phyloP scores from a whole-genome alignment of 192 early-diverging fungal genomes.

The Coemansia sp. region DNA sequence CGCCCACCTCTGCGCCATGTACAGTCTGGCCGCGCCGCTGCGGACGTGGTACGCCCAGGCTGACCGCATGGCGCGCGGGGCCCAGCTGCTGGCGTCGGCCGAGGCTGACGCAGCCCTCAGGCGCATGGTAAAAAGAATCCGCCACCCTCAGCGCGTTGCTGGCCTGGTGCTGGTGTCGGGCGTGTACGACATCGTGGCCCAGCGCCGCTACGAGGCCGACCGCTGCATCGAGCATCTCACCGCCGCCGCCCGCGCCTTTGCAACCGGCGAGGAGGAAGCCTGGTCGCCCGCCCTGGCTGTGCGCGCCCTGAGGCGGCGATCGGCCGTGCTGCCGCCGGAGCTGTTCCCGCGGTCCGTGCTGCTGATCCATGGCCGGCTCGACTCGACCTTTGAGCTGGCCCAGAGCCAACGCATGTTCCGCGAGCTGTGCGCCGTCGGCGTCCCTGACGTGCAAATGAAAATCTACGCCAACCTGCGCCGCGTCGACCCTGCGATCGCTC shows the following conservation, averaged over 20 bases:
- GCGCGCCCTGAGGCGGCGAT: constrained; percentile 43
- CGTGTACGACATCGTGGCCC: constrained; percentile 50
- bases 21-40: constrained; percentile 55
- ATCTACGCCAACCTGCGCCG: constrained; percentile 56
- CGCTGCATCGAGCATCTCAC: constrained; percentile 55
- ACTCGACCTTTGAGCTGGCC: constrained; percentile 56
- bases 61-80: constrained; percentile 46
- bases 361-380: constrained; percentile 51
- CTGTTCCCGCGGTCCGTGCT: constrained; percentile 47
- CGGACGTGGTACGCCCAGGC: constrained; percentile 57
- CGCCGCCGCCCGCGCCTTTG: constrained; percentile 44
- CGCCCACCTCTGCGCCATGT: constrained; percentile 56
- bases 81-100: constrained; percentile 44
- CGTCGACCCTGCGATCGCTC: constrained; percentile 55
- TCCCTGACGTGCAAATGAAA: constrained; percentile 58
- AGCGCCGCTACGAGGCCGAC: constrained; percentile 54
- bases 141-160: constrained; percentile 43
- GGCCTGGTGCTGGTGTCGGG: constrained; percentile 56
- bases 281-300: constrained; percentile 55
- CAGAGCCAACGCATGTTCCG: constrained; percentile 57
- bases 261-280: constrained; percentile 41
- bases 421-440: constrained; percentile 51
- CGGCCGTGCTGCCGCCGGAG: constrained; percentile 41
- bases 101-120: constrained; percentile 42
- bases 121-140: constrained; percentile 28